Evolutionary conservation across 768 basidiomycete genomes (phyloP).

Genomic region (Mycena alexandri): DNA sequence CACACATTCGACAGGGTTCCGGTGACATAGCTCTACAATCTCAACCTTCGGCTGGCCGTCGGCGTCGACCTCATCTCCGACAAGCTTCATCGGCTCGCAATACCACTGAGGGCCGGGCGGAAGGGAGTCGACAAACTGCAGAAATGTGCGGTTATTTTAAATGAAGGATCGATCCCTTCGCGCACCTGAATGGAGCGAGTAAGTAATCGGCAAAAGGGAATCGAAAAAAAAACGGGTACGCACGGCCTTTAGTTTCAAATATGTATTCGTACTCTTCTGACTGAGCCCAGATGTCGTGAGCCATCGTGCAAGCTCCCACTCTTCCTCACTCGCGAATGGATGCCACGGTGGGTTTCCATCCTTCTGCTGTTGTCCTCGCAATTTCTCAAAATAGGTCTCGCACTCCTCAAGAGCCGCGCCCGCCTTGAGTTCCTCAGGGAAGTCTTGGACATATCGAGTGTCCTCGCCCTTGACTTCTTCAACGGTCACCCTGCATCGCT

Average conservation of each 20-base stretch:
- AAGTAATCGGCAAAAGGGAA: too few relatives aligned
- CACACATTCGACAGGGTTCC: neutral
- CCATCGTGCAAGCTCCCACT: conserved; percentile 50
- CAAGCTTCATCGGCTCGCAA: neutral
- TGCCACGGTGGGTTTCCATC: conserved; percentile 36
- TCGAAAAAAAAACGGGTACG: neutral
- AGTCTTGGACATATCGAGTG: neutral
- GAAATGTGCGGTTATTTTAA: neutral
- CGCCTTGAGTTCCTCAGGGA: neutral
- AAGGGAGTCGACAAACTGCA: neutral
- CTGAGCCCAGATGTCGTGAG: conserved; percentile 43
- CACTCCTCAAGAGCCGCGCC: conserved; percentile 3
- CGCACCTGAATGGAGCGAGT: conserved; percentile 3
- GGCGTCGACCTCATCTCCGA: neutral
- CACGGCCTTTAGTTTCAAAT: conserved; percentile 41
- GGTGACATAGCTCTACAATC: neutral
- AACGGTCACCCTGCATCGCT: neutral
- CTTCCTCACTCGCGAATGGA: conserved; percentile 45
- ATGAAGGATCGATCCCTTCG: conserved; percentile 1
- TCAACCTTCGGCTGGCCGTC: neutral
- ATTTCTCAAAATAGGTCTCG: conserved; percentile 30
- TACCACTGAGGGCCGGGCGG: neutral
- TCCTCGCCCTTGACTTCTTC: conserved; percentile 19
- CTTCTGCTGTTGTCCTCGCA: conserved; percentile 21
- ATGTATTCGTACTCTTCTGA: conserved; percentile 46